Evolutionary conservation across 177 flowering plant genomes (phyloP).

Genomic region (Vitis hybrid): DNA sequence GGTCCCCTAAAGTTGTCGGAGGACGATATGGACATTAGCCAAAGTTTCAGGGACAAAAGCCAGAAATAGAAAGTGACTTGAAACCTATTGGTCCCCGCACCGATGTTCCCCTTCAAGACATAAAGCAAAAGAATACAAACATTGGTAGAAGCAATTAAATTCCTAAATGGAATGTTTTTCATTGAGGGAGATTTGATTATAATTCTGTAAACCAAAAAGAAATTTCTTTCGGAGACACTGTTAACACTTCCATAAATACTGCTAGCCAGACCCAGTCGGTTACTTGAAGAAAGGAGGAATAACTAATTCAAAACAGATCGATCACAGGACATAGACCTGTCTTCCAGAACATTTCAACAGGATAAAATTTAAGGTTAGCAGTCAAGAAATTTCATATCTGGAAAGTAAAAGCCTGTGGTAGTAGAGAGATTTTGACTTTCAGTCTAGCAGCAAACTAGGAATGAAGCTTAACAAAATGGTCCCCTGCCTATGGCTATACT

Average conservation of each 20-base stretch:
- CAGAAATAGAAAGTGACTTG: conserved; percentile 41
- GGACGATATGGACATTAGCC: conserved; percentile 36
- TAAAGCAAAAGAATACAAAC: conserved; percentile 25
- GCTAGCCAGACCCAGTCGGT: background rate
- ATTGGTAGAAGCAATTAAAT: conserved; percentile 18
- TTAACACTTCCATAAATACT: background rate
- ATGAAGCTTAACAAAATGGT: background rate
- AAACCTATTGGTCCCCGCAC: conserved; percentile 43
- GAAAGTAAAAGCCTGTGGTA: background rate
- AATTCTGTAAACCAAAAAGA: background rate
- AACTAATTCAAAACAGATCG: background rate
- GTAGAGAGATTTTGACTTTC: background rate
- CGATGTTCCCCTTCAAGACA: conserved; percentile 19
- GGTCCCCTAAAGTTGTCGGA: conserved; percentile 48
- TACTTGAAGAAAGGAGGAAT: background rate
- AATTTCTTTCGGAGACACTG: background rate
- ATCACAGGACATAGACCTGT: background rate
- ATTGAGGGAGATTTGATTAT: conserved; percentile 5
- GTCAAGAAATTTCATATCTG: too few species aligned
- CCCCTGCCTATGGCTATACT: background rate
- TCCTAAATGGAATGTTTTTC: conserved; percentile 25
- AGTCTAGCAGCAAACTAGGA: background rate
- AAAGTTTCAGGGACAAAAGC: conserved; percentile 40
- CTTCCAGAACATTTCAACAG: background rate
- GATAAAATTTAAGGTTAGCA: background rate